Conservation (phyloP, 2,329 filamentous ascomycete species). For the Alternaria sp. region DNA sequence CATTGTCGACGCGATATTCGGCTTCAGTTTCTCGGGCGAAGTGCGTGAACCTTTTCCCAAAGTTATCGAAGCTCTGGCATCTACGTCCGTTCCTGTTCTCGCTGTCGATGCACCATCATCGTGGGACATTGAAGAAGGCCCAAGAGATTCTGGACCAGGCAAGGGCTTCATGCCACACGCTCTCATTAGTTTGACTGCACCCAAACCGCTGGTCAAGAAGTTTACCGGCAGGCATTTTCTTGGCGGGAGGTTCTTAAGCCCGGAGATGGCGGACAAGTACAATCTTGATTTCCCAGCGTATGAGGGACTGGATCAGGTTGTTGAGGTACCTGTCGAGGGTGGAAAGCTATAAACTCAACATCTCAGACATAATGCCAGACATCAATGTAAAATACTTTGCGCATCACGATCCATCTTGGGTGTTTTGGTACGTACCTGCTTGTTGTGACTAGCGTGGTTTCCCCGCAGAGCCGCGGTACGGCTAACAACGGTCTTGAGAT, state of each 20-base stretch:
- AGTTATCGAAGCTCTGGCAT: constrained; percentile 79
- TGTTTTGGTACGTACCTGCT: constrained; percentile 20
- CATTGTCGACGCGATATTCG: constrained; percentile 92
- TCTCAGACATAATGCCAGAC: too few relatives aligned
- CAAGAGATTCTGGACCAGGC: constrained; percentile 78
- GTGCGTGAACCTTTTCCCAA: constrained; percentile 90
- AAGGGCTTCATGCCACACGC: constrained; percentile 81
- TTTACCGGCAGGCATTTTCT: constrained; percentile 92
- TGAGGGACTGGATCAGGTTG: constrained; percentile 85
- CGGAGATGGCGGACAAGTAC: constrained; percentile 83
- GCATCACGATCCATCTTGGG: background rate
- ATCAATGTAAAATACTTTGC: too few relatives aligned
- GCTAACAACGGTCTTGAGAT: constrained; percentile 36
- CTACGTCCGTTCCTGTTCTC: constrained; percentile 77
- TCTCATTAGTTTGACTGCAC: constrained; percentile 88
- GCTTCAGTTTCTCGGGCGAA: constrained; percentile 91
- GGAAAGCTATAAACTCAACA: constrained; percentile 19
- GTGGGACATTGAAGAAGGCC: constrained; percentile 91
- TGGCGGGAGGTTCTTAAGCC: constrained; percentile 86
- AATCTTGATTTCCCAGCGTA: constrained; percentile 83
- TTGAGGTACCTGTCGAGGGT: constrained; percentile 68
- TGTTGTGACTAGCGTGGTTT: constrained; percentile 15
- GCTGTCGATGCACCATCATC: constrained; percentile 93
- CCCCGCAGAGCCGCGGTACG: constrained; percentile 34
- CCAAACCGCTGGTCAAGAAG: constrained; percentile 85